Base-by-base conservation (phyloP, 768 basidiomycete genomes). In the Tylopilus rubrobrunneus region DNA sequence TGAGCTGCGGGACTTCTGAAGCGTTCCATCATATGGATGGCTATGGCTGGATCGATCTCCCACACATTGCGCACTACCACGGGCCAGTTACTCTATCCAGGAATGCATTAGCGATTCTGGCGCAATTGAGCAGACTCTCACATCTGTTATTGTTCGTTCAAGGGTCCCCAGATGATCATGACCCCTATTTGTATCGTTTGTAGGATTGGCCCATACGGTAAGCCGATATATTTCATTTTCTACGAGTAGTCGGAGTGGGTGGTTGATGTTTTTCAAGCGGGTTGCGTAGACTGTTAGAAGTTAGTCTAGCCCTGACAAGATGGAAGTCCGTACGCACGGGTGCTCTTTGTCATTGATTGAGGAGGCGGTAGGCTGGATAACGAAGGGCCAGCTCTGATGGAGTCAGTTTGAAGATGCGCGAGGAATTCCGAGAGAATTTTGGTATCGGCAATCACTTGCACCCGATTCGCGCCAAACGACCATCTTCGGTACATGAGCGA, bases 381-480 rank as follows among this genome's bases (percentile, higher is more conserved):
- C 5, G 77, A 70, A 48, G 74, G 65, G 27, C 76, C 72, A 29
- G 82, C 84, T 49, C 86, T 79, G 39, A 89, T 76, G 0, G 78
- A 71, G 67, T 98, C 96, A 0, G 79, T 77, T 62, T 89, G 85
- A 29, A 98, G 72, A 59, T 86, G 85, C 0, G 81, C 80, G 27
- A 90, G 67, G 63, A 99, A 91, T 63, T 98, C 93, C 17, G 84
- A 83, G 7, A 98, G 72, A 1, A 96, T 77, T 68, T 87, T 92
- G 62, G 94, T 81, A 66, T 98, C 96, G 1, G 89, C 85, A 57
- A 89, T 85, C 19, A 98, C 76, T 71, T 98, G 94, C 6, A 92
- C 84, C 3, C 92, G 85, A 69, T 92, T 92, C 25, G 91, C 89
- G n/a, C 96, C 97, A 67, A 86, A 97, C 5, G 95, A 87, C 95